phyloP scores from a whole-genome alignment of 2,329 filamentous ascomycete species.

The Cercospora beticola region DNA sequence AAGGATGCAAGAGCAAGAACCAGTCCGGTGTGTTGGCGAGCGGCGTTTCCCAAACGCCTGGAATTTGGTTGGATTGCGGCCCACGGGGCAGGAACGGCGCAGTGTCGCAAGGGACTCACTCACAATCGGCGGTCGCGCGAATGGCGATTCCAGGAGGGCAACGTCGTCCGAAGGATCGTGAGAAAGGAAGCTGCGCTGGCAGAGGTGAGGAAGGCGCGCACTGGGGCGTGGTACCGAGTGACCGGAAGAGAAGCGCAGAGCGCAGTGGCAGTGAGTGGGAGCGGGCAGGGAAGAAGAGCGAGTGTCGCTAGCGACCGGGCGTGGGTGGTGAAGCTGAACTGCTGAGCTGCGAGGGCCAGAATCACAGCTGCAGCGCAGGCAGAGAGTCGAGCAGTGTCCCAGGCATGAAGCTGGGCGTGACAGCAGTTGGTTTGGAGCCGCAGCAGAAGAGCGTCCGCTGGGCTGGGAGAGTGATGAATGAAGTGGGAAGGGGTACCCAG shows the following conservation, averaged over 20 bases:
- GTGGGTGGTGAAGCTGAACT: background rate
- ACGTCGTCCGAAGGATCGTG: background rate
- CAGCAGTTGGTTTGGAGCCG: background rate
- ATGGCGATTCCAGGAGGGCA: background rate
- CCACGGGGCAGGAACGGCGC: conserved; percentile 10
- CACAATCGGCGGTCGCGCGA: conserved; percentile 3
- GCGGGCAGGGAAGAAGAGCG: background rate
- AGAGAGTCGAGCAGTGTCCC: background rate
- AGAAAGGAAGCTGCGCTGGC: background rate
- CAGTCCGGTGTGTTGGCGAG: conserved; percentile 20
- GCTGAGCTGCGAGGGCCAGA: background rate
- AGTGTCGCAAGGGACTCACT: conserved; percentile 15
- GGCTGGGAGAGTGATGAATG: background rate
- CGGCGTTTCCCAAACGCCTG: conserved; percentile 11
- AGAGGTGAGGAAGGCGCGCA: background rate
- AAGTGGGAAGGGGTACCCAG: background rate
- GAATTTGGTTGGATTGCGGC: conserved; percentile 10
- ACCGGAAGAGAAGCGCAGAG: background rate
- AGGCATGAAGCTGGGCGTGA: background rate
- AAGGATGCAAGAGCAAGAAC: conserved; percentile 8
- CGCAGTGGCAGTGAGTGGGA: background rate
- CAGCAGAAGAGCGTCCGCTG: background rate
- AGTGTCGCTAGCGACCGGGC: background rate
- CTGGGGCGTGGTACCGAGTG: background rate
- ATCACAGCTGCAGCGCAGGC: background rate